Evolutionary conservation across 805 yeast genomes (phyloP).

Genomic region (Zygosaccharomyces pseudorouxii): DNA sequence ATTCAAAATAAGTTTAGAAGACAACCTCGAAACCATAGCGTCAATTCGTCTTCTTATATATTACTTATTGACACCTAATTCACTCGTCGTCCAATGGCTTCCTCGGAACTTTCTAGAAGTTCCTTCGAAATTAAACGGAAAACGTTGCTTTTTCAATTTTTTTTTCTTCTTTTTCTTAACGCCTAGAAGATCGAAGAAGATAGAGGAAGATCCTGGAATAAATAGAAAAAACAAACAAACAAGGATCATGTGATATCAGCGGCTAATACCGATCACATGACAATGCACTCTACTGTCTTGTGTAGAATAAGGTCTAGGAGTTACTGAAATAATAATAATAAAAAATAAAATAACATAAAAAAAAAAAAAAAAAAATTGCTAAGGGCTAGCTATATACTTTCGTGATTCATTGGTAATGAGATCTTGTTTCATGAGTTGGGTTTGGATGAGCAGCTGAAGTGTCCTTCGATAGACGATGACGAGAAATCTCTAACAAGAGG

Average conservation of each 20-base stretch:
- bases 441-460: slow-evolving; percentile 1
- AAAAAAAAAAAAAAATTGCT: no score
- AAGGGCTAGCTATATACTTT: not conserved
- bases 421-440: not conserved
- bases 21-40: not conserved
- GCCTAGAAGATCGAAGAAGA: slow-evolving; percentile 1
- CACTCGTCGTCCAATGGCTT: slow-evolving; percentile 1
- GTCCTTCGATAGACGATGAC: slow-evolving; percentile 11
- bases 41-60: not conserved
- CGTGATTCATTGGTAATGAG: not conserved
- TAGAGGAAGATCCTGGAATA: slow-evolving; percentile 1
- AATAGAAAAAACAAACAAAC: not conserved
- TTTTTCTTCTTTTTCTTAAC: not conserved
- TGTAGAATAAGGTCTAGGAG: no score
- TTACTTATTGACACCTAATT: not conserved
- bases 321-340: no score
- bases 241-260: not conserved
- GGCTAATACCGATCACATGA: not conserved
- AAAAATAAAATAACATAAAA: no score
- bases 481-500: slow-evolving; percentile 10
- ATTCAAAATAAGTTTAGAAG: not conserved
- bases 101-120: slow-evolving; percentile 6
- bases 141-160: not conserved
- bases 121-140: not conserved
- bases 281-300: not conserved